A percentile compares a stretch with the other conserved stretches of the same genome.
These are phyloP conservation scores for Neurospora sp. DNA, from an alignment of 495 filamentous ascomycete species.

Conservation along the genomic window DNA sequence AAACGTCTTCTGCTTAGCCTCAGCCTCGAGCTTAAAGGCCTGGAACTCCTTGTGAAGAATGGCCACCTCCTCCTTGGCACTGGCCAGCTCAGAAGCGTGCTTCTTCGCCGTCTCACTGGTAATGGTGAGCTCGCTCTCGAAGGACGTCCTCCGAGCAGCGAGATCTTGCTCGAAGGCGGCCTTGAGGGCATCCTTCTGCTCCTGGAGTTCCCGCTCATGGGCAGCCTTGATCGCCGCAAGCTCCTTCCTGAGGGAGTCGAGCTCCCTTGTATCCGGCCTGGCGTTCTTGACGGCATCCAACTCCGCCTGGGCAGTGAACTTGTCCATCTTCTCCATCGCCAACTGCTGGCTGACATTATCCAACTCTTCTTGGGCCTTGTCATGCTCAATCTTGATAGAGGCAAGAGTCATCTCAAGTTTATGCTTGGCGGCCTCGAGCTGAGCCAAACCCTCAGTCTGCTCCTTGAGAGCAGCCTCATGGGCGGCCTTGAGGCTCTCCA, in stretches of 20 bases:
- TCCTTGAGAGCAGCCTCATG: constrained; percentile 16
- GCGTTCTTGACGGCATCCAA: constrained; percentile 41
- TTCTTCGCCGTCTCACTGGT: background rate
- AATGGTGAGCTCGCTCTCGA: background rate
- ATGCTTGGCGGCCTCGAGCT: constrained; percentile 11
- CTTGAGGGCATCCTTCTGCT: constrained; percentile 29
- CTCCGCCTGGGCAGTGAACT: constrained; percentile 42
- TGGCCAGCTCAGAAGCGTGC: constrained; percentile 26
- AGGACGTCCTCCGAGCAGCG: constrained; percentile 11
- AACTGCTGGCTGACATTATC: constrained; percentile 37
- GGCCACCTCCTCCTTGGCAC: constrained; percentile 26
- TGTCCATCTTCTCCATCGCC: constrained; percentile 44
- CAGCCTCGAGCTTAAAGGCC: constrained; percentile 17
- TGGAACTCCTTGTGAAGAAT: constrained; percentile 28
- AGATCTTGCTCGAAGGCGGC: constrained; percentile 22
- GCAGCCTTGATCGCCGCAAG: constrained; percentile 16
- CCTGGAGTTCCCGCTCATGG: constrained; percentile 13
- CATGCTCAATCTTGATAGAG: constrained; percentile 22
- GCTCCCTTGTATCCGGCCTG: constrained; percentile 40
- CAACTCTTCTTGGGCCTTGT: constrained; percentile 30
- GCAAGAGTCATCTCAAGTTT: constrained; percentile 13
- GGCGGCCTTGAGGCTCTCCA: constrained; percentile 33
- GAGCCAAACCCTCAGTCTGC: constrained; percentile 13
- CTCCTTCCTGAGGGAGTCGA: constrained; percentile 30
- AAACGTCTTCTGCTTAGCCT: constrained; percentile 33